phyloP scores from a whole-genome alignment of 257 asterid species.

The Solanum arcanum region DNA sequence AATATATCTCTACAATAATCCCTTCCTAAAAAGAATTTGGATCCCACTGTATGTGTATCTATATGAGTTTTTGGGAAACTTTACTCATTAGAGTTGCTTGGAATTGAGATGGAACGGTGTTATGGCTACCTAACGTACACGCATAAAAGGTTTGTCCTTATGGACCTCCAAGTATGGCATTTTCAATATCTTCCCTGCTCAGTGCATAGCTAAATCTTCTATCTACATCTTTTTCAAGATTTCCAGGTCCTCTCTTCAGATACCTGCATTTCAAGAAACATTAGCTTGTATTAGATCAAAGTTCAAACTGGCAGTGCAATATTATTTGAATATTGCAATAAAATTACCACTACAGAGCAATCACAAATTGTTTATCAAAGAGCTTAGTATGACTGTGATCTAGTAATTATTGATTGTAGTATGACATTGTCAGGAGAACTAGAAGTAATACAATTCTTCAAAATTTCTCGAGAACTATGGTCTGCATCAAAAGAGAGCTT shows the following conservation, averaged over 20 bases:
- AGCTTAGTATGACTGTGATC: not conserved
- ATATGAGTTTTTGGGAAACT: not conserved
- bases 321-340: not conserved
- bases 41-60: not conserved
- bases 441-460: not conserved
- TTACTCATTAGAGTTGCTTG: not conserved
- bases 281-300: not conserved
- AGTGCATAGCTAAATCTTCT: conserved; percentile 93
- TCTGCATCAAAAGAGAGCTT: not conserved
- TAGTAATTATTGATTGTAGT: not conserved
- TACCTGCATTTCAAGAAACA: conserved; percentile 46
- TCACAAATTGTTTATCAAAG: not conserved
- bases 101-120: not conserved
- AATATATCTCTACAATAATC: not conserved
- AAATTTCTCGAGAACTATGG: not conserved
- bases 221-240: conserved; percentile 79
- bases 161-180: conserved; percentile 98
- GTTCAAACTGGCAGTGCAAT: not conserved
- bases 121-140: not conserved
- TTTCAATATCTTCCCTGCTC: conserved; percentile 94
- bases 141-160: conserved; percentile 4
- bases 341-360: not conserved
- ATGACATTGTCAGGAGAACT: not conserved
- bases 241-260: conserved; percentile 73
- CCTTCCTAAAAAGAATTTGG: not conserved